Conservation (phyloP, 441 rosid species). For the Euphorbia corollata region DNA sequence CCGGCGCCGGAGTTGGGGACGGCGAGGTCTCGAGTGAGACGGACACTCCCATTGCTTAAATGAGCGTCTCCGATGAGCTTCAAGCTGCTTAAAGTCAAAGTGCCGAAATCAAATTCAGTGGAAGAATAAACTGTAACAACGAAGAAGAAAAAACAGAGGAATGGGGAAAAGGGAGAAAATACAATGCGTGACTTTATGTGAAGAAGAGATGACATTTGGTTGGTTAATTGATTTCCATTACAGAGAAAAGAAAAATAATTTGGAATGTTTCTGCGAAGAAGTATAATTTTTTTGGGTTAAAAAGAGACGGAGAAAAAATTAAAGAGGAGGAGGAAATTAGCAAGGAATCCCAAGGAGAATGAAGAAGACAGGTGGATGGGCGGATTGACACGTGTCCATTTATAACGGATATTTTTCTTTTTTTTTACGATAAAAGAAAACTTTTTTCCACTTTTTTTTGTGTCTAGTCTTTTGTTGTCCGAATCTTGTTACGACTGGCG, state of each 20-base stretch:
- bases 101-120: constrained; percentile 74
- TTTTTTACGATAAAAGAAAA: no score
- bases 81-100: constrained; percentile 56
- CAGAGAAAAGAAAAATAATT: no score
- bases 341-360: constrained; percentile 32
- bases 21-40: constrained; percentile 74
- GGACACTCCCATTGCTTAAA: constrained; percentile 62
- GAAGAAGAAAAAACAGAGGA: constrained; percentile 26
- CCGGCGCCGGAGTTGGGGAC: constrained; percentile 87
- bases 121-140: constrained; percentile 16
- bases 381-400: constrained; percentile 43
- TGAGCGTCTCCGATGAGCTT: constrained; percentile 89
- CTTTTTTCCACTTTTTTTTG: no score
- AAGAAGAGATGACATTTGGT: constrained; percentile 16
- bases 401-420: constrained; percentile 40
- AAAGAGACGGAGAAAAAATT: background rate
- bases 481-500: background rate
- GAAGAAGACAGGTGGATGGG: constrained; percentile 53
- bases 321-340: background rate
- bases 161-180: constrained; percentile 8
- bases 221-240: constrained; percentile 24
- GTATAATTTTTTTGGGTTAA: constrained; percentile 15
- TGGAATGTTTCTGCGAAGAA: no score
- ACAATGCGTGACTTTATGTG: constrained; percentile 13
- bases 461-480: background rate